Conservation (phyloP, 2,329 filamentous ascomycete genomes). For the Aaosphaeria arxii region DNA sequence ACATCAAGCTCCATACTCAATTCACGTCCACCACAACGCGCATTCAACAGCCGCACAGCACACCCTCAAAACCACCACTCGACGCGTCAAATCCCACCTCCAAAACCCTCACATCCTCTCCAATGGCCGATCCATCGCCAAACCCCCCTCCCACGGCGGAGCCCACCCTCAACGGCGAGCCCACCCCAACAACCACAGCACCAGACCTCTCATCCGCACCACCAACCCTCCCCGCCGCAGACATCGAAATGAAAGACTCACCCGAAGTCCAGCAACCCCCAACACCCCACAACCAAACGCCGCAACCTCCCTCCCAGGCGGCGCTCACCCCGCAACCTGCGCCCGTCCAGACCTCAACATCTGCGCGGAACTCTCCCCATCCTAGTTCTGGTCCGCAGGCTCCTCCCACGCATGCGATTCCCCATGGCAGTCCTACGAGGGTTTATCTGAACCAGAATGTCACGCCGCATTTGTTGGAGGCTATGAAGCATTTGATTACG, state of each 20-base stretch:
- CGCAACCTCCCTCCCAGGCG: background rate
- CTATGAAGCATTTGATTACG: slow-evolving; percentile 51
- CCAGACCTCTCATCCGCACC: slow-evolving; percentile 11
- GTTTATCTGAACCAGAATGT: slow-evolving; percentile 50
- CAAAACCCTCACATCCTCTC: background rate
- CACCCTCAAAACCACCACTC: no score
- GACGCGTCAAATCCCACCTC: background rate
- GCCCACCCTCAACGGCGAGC: slow-evolving; percentile 5
- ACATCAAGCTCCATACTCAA: no score
- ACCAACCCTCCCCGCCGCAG: slow-evolving; percentile 5
- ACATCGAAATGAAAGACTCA: slow-evolving; percentile 30
- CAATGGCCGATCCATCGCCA: slow-evolving; percentile 17
- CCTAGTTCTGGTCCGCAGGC: slow-evolving; percentile 22
- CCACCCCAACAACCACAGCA: background rate
- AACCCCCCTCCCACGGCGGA: slow-evolving; percentile 4
- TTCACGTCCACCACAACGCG: no score
- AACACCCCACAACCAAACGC: slow-evolving; percentile 1
- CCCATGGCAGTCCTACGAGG: slow-evolving; percentile 48
- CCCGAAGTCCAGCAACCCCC: slow-evolving; percentile 11
- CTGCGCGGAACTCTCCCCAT: slow-evolving; percentile 35
- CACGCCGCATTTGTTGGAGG: slow-evolving; percentile 50
- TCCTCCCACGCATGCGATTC: slow-evolving; percentile 34
- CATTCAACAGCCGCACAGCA: no score
- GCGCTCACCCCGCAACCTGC: slow-evolving; percentile 1
- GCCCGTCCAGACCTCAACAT: slow-evolving; percentile 6